Conservation (phyloP, 2,329 filamentous ascomycete species). For the Xylaria sp. region DNA sequence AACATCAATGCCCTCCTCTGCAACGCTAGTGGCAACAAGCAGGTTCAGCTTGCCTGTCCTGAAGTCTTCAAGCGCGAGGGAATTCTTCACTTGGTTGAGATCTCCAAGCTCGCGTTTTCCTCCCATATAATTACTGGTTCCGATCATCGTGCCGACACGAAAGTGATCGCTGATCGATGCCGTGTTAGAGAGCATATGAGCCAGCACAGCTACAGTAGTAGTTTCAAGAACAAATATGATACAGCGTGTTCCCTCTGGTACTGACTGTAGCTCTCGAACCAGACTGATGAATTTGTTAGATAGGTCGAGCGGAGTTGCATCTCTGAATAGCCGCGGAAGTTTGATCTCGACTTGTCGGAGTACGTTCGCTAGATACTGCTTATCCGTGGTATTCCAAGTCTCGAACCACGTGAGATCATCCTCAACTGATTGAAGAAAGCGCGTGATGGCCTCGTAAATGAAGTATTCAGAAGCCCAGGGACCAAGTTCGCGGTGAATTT, state of each 20-base stretch:
- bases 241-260: slow-evolving; percentile 60
- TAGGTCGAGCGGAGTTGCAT: slow-evolving; percentile 49
- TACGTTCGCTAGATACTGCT: slow-evolving; percentile 63
- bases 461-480: slow-evolving; percentile 76
- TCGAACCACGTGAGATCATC: slow-evolving; percentile 50
- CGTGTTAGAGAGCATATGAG: slow-evolving; percentile 66
- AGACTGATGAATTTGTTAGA: slow-evolving; percentile 70
- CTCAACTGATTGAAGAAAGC: slow-evolving; percentile 46
- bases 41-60: slow-evolving; percentile 65
- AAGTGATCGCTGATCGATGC: slow-evolving; percentile 60
- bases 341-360: slow-evolving; percentile 54
- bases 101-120: slow-evolving; percentile 56
- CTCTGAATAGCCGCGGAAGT: slow-evolving; percentile 36
- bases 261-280: slow-evolving; percentile 61
- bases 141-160: slow-evolving; percentile 66
- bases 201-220: slow-evolving; percentile 69
- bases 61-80: slow-evolving; percentile 62
- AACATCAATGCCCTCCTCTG: slow-evolving; percentile 76
- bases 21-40: slow-evolving; percentile 70
- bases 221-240: slow-evolving; percentile 77
- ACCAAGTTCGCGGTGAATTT: slow-evolving; percentile 70
- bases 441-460: slow-evolving; percentile 61
- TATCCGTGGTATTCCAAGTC: slow-evolving; percentile 62
- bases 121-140: slow-evolving; percentile 56
- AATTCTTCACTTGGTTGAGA: slow-evolving; percentile 43